Evolutionary conservation across 2,329 filamentous ascomycete genomes (phyloP), one percentile per base, ranked within the genome.

Genomic region (Nothophaeocryptopus gaeumannii): DNA sequence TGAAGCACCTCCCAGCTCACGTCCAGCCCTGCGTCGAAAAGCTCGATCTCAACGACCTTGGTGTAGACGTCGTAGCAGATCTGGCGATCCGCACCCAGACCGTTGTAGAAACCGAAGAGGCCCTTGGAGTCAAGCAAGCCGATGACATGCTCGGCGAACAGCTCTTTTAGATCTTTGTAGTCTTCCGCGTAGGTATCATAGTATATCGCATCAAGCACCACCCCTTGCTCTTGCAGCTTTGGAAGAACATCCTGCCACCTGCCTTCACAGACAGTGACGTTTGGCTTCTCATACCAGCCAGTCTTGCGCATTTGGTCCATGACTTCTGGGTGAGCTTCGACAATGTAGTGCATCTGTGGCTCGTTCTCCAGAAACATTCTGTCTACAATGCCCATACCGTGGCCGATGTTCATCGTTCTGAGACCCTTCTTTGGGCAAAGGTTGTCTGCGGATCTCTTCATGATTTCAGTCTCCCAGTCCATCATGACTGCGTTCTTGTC

Each of bases 121-220:
- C 72, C 73, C 8, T 70, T 65, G 26, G 78, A 75, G 58, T 88
- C 84, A 39, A 99, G 74, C 46, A 97, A 70, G 0, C 83, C 85
- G 30, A 93, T 88, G 9, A 97, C 84, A 60, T 86, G 83, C 68
- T 97, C 93, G 2, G 81, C 85, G 67, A 97, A 96, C 74, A 97
- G 96, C 52, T 84, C 78, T 39, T 86, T 85, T 26, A 97, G 81
- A 67, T 92, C 88, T 2, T 78, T 76, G 70, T 97, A 99, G 56
- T 93, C 88, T 72, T 99, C 93, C 5, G 90, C 93, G 69, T 97
- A 97, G 0, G 93, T 99, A 67, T 99, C 93, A 65, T 96, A 97
- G 74, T 97, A 99, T 59, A 99, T 75, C 9, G 69, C 75, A 53
- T 78, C 74, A 45, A 77, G 74, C 15, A 66, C 59, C 5, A 69